Evolutionary conservation across 805 yeast species (phyloP), one percentile per base, ranked within the genome.

Genomic region (Nakazawaea holstii): DNA sequence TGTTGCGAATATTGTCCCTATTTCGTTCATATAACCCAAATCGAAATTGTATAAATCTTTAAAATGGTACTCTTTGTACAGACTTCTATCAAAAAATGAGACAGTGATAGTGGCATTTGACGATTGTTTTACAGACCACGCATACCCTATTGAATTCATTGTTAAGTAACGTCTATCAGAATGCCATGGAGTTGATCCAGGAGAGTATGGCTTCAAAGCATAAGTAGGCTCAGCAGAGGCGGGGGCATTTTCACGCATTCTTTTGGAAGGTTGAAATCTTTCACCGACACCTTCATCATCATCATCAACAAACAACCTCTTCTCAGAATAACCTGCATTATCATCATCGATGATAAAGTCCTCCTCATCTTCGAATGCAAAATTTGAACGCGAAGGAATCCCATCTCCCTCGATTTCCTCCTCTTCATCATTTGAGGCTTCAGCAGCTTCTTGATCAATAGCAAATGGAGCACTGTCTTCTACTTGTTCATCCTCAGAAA

Each of bases 161-260:
- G 89, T 80, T 36, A 92, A 65, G 57, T 89, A 91, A 46, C 96
- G 72, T 63, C 92, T 77, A 45, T 80, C 70, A 44, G 68, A 66
- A 30, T 65, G 64, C 84, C 91, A 90, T 0, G 96, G 96, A 0
- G 98, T 92, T 6, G 85, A 78, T 1, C 98, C 98, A 1, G 88
- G 86, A 3, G 95, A 88, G 55, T 81, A 84, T 0, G 97, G 91
- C 40, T 66, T 69, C 28, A 80, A 57, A 8, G 66, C 68, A 42
- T 66, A 68, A 35, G 44, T 51, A 13, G 44, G 33, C 15, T 43
- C 26, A 24, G 48, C 37, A 8, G 17, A 9, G 41, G 35, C 7
- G 9, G 9, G 35, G 26, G 46, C 14, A 15, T 29, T 9, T 6
- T 29, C 20, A 30, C 48, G 20, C 17, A 11, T 20, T 26, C 39